Evolutionary conservation across 2,329 filamentous ascomycete species (phyloP), one percentile per base, ranked within the genome.

Genomic region (Pseudogymnoascus sp.): DNA sequence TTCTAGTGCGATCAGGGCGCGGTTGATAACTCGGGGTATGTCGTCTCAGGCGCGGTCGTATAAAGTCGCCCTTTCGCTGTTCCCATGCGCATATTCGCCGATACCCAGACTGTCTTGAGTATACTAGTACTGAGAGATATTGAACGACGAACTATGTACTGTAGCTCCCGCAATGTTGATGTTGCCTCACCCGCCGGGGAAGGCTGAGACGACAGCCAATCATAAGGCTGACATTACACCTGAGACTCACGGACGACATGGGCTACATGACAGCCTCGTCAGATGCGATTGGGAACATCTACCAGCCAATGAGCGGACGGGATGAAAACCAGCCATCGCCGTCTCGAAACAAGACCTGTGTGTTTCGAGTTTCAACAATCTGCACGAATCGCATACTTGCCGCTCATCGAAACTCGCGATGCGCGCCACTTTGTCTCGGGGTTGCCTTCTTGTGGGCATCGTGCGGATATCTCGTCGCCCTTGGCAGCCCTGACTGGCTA

Each of bases 361-460:
- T 18, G 45, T 52, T 52, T 52, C 23, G 45, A 52, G 45, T 52
- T 52, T 52, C 45, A 52, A 52, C 45, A 52, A 3, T 52, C 45
- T 30, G 26, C 45, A 12, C 45, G 45, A 52, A 52, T 52, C 45
- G 45, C 26, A 52, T 30, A 19, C 13, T 52, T 52, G 30, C n/a
- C 10, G 19, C 26, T 13, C 45, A 30, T 18, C 45, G 45, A 52
- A 52, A 52, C 45, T 52, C 26, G 3, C 45, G n/a, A 30, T 30
- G 45, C n/a, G 45, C 45, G 26, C 30, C 45, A 52, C 26, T 30
- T 52, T 52, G 26, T 52, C 45, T 52, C 45, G 45, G 45, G 9
- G 13, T 30, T 18, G 3, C 26, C 26, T 12, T 30, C 2, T 52
- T 30, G 15, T 52, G 30, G 26, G 23, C 10, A 52, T 30, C 6